Evolutionary conservation across 2,329 filamentous ascomycete species (phyloP).

Genomic region (Aureobasidium uvarum): DNA sequence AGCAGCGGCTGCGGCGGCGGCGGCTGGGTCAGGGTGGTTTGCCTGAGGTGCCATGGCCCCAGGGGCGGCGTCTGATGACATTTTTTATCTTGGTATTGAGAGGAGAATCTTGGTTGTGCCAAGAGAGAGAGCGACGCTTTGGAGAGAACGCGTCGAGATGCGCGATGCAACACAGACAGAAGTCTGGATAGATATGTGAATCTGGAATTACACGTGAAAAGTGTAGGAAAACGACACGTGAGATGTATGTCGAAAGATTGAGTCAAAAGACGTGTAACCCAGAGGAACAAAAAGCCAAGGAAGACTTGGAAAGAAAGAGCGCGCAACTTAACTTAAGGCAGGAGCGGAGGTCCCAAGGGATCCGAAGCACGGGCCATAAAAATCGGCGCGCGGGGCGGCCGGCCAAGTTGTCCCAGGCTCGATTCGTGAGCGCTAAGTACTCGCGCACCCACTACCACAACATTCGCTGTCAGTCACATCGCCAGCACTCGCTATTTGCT

Average conservation of each 20-base stretch:
- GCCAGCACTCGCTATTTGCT: too few relatives aligned
- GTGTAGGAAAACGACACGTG: background rate
- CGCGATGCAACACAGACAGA: background rate
- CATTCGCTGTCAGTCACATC: background rate
- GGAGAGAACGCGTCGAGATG: conserved; percentile 10
- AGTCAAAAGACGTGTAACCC: background rate
- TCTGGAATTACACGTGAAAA: background rate
- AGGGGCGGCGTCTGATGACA: too few relatives aligned
- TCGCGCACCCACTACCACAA: background rate
- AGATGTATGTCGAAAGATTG: background rate
- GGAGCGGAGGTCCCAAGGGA: background rate
- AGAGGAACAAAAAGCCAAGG: background rate
- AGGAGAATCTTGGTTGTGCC: background rate
- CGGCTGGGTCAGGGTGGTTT: conserved; percentile 20
- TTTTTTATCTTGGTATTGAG: background rate
- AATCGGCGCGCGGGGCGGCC: too few relatives aligned
- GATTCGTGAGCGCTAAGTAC: too few relatives aligned
- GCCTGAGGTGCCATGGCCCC: background rate
- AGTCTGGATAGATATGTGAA: background rate
- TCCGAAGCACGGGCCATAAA: too few relatives aligned
- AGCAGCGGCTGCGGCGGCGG: conserved; percentile 16
- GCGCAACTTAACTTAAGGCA: background rate
- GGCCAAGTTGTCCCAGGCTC: too few relatives aligned
- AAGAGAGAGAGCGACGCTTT: background rate
- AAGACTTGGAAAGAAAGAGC: background rate